These are phyloP conservation scores for Bryoerythrophyllum caledonicum DNA, from an alignment of 225 moss, liverwort and hornwort genomes.

Conservation along the genomic window DNA sequence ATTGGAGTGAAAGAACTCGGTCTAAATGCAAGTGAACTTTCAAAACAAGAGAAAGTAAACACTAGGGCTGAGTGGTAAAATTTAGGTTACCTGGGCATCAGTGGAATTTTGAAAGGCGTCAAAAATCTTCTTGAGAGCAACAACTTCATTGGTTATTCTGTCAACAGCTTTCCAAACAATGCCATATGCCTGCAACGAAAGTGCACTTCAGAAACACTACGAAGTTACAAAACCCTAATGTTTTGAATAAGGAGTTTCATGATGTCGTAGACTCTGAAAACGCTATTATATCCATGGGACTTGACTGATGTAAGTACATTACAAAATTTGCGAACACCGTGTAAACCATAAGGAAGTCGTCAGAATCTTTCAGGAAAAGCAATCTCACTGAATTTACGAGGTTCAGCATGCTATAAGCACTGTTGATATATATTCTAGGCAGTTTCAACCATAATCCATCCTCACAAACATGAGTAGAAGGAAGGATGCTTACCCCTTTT, in stretches of 20 bases:
- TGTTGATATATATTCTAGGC: neutral
- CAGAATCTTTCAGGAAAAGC: neutral
- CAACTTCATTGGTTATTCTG: conserved; percentile 74
- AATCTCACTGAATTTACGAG: neutral
- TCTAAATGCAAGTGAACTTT: neutral
- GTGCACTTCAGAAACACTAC: conserved; percentile 1
- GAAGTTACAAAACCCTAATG: conserved; percentile 3
- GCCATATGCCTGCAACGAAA: conserved; percentile 75
- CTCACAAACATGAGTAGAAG: neutral
- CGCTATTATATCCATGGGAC: neutral
- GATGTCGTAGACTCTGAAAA: neutral
- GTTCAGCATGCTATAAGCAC: neutral
- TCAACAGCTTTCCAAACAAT: conserved; percentile 98
- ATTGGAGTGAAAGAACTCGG: neutral
- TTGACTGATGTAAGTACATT: neutral
- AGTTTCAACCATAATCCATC: neutral
- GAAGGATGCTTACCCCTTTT: conserved; percentile 42
- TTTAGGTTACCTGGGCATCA: conserved; percentile 76
- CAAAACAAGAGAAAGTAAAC: conserved; percentile 3
- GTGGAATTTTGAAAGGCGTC: conserved; percentile 97
- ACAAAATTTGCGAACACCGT: conserved; percentile 1
- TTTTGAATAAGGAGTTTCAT: neutral
- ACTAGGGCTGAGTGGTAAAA: conserved; percentile 4
- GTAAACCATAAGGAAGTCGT: neutral
- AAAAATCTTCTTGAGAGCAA: conserved; percentile 97